phyloP scores from a whole-genome alignment of 192 early-diverging fungal species.

The Phycomyces nitens region DNA sequence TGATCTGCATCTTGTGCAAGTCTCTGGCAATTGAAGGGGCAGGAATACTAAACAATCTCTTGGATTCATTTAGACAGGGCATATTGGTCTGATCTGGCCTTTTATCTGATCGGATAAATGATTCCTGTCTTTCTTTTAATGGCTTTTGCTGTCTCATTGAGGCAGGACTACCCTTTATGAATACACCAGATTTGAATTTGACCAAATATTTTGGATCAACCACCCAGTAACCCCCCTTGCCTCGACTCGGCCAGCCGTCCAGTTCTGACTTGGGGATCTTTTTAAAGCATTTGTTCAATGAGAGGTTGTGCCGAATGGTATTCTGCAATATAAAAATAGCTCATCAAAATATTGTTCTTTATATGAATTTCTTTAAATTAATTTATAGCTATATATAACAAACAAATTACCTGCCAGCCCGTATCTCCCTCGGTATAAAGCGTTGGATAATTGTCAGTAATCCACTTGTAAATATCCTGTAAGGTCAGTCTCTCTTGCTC shows the following conservation, averaged over 20 bases:
- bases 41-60: background rate
- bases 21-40: background rate
- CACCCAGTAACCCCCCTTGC: slow-evolving; percentile 66
- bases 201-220: slow-evolving; percentile 28
- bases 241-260: slow-evolving; percentile 44
- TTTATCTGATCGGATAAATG: background rate
- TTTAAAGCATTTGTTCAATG: slow-evolving; percentile 74
- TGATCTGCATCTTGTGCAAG: slow-evolving; percentile 2
- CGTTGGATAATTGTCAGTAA: slow-evolving; percentile 68
- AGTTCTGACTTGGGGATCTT: slow-evolving; percentile 61
- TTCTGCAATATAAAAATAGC: no score
- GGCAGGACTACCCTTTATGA: slow-evolving; percentile 15
- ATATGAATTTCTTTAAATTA: slow-evolving; percentile 37
- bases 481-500: slow-evolving; percentile 61
- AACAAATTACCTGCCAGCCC: slow-evolving; percentile 86
- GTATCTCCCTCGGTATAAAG: slow-evolving; percentile 59
- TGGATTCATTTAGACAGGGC: background rate
- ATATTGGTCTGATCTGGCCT: background rate
- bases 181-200: slow-evolving; percentile 18
- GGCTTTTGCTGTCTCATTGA: background rate
- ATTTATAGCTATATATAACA: no score
- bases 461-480: slow-evolving; percentile 77
- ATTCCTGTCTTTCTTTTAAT: background rate
- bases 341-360: no score
- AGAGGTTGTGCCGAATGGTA: slow-evolving; percentile 86